Evolutionary conservation across 192 early-diverging fungal species (phyloP), one percentile per base, ranked within the genome.

Genomic region (Backusella mclennaniae): DNA sequence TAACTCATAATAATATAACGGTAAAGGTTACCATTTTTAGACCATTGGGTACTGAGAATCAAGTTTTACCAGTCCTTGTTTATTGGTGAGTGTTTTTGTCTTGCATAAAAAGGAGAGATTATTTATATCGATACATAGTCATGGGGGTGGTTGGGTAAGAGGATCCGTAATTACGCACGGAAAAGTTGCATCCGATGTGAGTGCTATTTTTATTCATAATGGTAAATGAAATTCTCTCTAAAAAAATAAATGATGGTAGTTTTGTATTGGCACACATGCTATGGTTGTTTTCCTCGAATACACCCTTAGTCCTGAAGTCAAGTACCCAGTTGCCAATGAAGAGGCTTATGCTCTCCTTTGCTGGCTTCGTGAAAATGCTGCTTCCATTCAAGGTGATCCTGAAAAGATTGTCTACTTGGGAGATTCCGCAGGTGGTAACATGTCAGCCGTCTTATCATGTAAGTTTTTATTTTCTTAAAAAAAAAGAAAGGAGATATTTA

Each of bases 401-500:
- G 46, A 46, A 21, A 23, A 66, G 17, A 56, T 79, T 6, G 77
- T 68, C 29, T 29, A 74, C 15, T 73, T 66, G 19, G 77, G 77
- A 36, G 77, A 79, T 29, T 73, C 71, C 49, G 77, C 67, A 9
- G 77, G 77, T 35, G 77, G 77, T 41, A 79, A 79, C 41, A 79
- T 69, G 68, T 35, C 68, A 4, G 38, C 68, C 8, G 68, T 69
- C 21, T 35, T 69, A 41, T 41, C 68, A 14, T 23, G 68, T 69
- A 69, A 69, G 68, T 69, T 69, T 33, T 33, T 33, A 33, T 23
- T 38, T 26, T n/a, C 21, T 26, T 12, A 23, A 56, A n/a, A 56
- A 53, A 21, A 56, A n/a, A 23, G 21, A 56, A 21, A 9, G 11
- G 7, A 59, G 21, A 14, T 63, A 26, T 63, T 63, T 63, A 63